Conservation (phyloP, 257 asterid species). For the Coffea canephora region DNA sequence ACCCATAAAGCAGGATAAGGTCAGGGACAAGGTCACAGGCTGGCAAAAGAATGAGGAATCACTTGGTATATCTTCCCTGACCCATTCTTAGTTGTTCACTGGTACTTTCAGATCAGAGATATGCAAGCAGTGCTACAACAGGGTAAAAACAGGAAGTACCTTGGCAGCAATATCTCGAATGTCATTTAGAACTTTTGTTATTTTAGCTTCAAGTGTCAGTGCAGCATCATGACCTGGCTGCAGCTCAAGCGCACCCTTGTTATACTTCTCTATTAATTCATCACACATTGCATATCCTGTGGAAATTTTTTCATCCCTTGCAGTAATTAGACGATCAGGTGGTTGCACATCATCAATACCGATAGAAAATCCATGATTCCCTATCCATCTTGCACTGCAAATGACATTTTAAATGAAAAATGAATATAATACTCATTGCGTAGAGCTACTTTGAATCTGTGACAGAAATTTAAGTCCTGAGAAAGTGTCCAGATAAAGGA, state of each 20-base stretch:
- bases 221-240: slow-evolving; percentile 85
- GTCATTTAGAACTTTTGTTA: slow-evolving; percentile 58
- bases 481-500: not conserved
- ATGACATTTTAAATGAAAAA: slow-evolving; percentile 16
- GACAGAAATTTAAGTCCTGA: not conserved
- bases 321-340: slow-evolving; percentile 48
- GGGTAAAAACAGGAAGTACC: slow-evolving; percentile 34
- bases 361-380: slow-evolving; percentile 97
- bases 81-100: not conserved
- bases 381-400: slow-evolving; percentile 95
- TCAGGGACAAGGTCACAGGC: not conserved
- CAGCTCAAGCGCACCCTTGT: slow-evolving; percentile 68
- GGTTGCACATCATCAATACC: slow-evolving; percentile 96
- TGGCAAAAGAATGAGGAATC: not conserved
- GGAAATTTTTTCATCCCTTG: slow-evolving; percentile 54
- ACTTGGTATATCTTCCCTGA: not conserved
- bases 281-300: slow-evolving; percentile 60
- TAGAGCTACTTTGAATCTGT: not conserved
- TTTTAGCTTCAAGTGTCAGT: slow-evolving; percentile 87
- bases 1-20: not conserved
- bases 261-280: slow-evolving; percentile 48
- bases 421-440: not conserved
- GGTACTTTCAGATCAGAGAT: not conserved
- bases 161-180: slow-evolving; percentile 72
- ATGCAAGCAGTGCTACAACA: not conserved